These are phyloP conservation scores for Exophiala mesophila DNA, from an alignment of 2,329 filamentous ascomycete species.

Conservation along the genomic window DNA sequence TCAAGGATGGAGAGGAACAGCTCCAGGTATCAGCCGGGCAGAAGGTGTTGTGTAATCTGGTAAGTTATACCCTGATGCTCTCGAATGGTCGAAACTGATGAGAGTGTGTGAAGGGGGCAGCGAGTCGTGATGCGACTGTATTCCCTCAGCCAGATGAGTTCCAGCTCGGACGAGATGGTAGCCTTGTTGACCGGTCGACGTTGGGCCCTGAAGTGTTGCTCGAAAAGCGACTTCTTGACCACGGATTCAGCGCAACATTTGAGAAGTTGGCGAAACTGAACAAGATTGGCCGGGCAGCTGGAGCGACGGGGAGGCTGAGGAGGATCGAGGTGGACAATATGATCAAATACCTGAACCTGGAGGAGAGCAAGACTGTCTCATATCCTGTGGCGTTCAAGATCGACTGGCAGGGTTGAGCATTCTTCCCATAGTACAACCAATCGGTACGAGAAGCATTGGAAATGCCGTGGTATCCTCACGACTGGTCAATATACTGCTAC, in stretches of 20 bases:
- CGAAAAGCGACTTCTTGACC: constrained; percentile 55
- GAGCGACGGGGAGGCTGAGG: constrained; percentile 36
- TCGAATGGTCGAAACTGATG: neutral
- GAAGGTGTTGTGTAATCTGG: constrained; percentile 60
- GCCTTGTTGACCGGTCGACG: constrained; percentile 29
- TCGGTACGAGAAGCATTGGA: too few relatives aligned
- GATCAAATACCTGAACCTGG: constrained; percentile 20
- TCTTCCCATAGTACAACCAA: too few relatives aligned
- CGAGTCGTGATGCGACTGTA: constrained; percentile 51
- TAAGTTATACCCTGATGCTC: constrained; percentile 28
- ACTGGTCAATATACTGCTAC: too few relatives aligned
- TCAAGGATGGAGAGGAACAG: constrained; percentile 61
- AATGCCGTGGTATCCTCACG: too few relatives aligned
- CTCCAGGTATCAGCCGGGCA: constrained; percentile 55
- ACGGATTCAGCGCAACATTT: constrained; percentile 48
- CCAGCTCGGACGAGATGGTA: constrained; percentile 39
- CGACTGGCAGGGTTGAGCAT: constrained; percentile 35
- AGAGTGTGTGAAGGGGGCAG: constrained; percentile 27
- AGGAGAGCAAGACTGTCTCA: constrained; percentile 33
- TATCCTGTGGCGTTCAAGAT: constrained; percentile 43
- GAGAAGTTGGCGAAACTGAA: constrained; percentile 35
- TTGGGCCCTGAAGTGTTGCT: constrained; percentile 59
- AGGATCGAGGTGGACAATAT: constrained; percentile 31
- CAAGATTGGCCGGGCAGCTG: constrained; percentile 36
- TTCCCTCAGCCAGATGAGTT: constrained; percentile 60